A percentile compares a stretch with the other conserved stretches of the same genome.
Evolutionary conservation across 2,329 filamentous ascomycete genomes (phyloP).

Genomic region (Grosmannia clavigera): DNA sequence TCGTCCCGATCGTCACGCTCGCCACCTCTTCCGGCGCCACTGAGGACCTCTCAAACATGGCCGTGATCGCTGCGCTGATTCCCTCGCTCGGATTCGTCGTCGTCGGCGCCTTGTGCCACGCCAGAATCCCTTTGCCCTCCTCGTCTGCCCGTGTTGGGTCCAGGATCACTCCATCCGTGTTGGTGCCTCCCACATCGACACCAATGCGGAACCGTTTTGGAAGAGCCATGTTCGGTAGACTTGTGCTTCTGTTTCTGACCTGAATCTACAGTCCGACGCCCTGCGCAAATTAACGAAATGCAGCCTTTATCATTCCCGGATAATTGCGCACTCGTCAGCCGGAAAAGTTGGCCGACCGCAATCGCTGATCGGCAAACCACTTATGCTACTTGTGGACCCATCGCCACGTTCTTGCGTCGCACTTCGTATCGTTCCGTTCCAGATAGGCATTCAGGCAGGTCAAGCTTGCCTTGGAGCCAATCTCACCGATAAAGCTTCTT

Average conservation of each 20-base stretch:
- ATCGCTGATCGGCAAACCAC: too few species aligned
- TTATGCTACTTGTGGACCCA: too few species aligned
- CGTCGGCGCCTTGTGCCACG: constrained; percentile 9
- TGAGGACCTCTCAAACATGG: constrained; percentile 1
- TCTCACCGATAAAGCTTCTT: too few species aligned
- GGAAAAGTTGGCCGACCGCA: too few species aligned
- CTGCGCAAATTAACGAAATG: too few species aligned
- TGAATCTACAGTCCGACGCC: too few species aligned
- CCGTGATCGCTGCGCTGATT: constrained; percentile 10
- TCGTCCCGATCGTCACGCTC: constrained; percentile 13
- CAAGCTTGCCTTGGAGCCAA: too few species aligned
- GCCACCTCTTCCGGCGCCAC: constrained; percentile 3
- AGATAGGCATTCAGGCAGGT: too few species aligned
- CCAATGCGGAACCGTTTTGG: neutral
- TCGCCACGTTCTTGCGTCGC: too few species aligned
- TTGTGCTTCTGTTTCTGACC: too few species aligned
- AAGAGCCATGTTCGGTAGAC: constrained; percentile 9
- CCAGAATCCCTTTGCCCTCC: constrained; percentile 7
- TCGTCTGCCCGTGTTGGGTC: constrained; percentile 26
- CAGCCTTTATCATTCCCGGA: neutral
- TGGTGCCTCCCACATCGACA: constrained; percentile 23
- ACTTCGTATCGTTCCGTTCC: too few species aligned
- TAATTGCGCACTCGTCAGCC: too few species aligned
- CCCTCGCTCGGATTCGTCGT: constrained; percentile 5
- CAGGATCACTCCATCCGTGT: constrained; percentile 40